Evolutionary conservation across 352 stramenopile genomes (phyloP).

Genomic region (Phytopythium vexans): DNA sequence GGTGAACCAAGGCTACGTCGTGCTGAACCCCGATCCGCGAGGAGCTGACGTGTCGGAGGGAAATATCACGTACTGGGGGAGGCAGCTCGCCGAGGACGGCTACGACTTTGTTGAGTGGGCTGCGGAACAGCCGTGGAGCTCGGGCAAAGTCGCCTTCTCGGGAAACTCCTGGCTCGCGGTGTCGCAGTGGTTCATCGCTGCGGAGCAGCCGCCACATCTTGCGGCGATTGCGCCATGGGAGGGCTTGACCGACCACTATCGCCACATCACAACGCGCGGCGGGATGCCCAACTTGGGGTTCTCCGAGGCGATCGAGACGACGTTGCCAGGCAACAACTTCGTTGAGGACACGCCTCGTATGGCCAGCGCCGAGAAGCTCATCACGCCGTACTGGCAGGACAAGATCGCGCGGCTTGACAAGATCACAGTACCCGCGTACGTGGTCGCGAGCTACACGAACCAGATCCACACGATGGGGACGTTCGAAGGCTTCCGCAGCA

Average conservation of each 20-base stretch:
- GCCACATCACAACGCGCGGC: not conserved
- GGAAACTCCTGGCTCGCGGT: constrained; percentile 2
- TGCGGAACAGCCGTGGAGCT: constrained; percentile 2
- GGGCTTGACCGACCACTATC: not conserved
- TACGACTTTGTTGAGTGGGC: constrained; percentile 6
- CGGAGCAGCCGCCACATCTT: constrained; percentile 2
- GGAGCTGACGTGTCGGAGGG: constrained; percentile 2
- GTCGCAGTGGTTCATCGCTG: constrained; percentile 2
- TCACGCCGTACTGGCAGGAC: constrained; percentile 1
- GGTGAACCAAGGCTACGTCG: not conserved
- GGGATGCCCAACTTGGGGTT: constrained; percentile 1
- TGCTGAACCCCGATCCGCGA: not conserved
- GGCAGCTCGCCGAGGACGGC: constrained; percentile 4
- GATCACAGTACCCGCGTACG: constrained; percentile 1
- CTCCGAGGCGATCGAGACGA: constrained; percentile 2
- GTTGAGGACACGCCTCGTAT: constrained; percentile 1
- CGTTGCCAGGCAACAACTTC: constrained; percentile 1
- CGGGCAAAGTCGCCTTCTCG: constrained; percentile 4
- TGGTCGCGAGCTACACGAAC: constrained; percentile 4
- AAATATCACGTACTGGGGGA: constrained; percentile 1
- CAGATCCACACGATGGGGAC: not conserved
- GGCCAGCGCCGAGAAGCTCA: not conserved
- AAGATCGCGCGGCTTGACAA: constrained; percentile 2
- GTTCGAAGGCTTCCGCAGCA: constrained; percentile 2
- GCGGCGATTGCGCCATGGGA: constrained; percentile 2